A percentile compares a stretch with the other conserved stretches of the same genome.
Conservation (phyloP, 2,329 filamentous ascomycete species). For the Thermochaetoides dissita region DNA sequence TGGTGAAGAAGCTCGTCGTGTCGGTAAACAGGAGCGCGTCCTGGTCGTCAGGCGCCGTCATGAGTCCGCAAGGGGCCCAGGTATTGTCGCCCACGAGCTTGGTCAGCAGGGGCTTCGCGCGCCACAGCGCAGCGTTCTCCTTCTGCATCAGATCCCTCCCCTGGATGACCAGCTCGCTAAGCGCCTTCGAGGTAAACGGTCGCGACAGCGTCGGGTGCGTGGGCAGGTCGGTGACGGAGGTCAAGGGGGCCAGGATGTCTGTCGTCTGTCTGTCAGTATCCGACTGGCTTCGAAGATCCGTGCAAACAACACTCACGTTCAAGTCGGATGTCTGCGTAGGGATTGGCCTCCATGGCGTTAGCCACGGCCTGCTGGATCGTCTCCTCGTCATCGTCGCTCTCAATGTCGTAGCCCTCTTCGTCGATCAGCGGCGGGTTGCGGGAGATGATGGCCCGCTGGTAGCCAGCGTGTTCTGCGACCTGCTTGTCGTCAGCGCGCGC, state of each 20-base stretch:
- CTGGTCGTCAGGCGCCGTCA: slow-evolving; percentile 42
- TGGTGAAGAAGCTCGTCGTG: slow-evolving; percentile 23
- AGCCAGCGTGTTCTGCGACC: slow-evolving; percentile 61
- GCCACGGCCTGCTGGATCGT: slow-evolving; percentile 45
- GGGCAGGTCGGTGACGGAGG: slow-evolving; percentile 58
- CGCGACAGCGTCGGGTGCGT: slow-evolving; percentile 60
- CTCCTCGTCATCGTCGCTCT: slow-evolving; percentile 57
- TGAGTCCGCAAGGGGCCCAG: slow-evolving; percentile 47
- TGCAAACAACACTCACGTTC: slow-evolving; percentile 41
- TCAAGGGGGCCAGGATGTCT: slow-evolving; percentile 65
- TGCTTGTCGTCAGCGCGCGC: slow-evolving; percentile 24
- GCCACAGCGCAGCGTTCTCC: slow-evolving; percentile 59
- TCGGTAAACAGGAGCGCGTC: slow-evolving; percentile 35
- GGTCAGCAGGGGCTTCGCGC: slow-evolving; percentile 59
- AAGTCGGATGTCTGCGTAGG: slow-evolving; percentile 57
- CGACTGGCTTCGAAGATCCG: not conserved
- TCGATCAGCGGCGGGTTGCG: slow-evolving; percentile 60
- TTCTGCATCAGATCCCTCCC: slow-evolving; percentile 58
- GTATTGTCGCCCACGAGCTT: slow-evolving; percentile 62
- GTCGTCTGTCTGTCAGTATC: slow-evolving; percentile 17
- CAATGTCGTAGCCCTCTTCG: slow-evolving; percentile 64
- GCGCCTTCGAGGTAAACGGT: slow-evolving; percentile 59
- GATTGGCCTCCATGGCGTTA: slow-evolving; percentile 55
- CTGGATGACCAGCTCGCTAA: slow-evolving; percentile 57
- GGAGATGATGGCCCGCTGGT: slow-evolving; percentile 57